A percentile compares a stretch with the other conserved stretches of the same genome.
These are phyloP conservation scores for Ceratocystis ficicola DNA, from an alignment of 2,329 filamentous ascomycete species.

Conservation along the genomic window DNA sequence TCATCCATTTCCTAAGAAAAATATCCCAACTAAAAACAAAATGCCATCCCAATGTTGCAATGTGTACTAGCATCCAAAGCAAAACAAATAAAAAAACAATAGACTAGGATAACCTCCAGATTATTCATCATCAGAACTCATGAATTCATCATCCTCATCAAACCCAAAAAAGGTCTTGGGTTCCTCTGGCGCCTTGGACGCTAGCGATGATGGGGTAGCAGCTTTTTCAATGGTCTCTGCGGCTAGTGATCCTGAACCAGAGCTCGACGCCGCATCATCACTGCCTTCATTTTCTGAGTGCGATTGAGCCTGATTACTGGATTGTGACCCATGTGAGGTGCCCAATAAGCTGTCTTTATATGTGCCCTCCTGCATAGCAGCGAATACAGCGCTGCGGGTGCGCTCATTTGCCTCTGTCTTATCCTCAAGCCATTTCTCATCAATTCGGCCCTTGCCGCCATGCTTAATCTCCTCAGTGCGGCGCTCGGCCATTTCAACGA, in stretches of 20 bases:
- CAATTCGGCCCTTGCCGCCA: slow-evolving; percentile 55
- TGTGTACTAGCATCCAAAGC: slow-evolving; percentile 3
- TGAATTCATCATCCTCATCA: slow-evolving; percentile 66
- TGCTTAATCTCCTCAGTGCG: slow-evolving; percentile 72
- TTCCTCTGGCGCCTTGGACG: slow-evolving; percentile 31
- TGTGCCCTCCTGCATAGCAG: slow-evolving; percentile 53
- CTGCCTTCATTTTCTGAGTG: slow-evolving; percentile 26
- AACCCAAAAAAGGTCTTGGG: slow-evolving; percentile 56
- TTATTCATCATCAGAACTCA: slow-evolving; percentile 47
- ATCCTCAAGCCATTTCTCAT: slow-evolving; percentile 89
- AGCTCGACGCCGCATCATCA: background rate
- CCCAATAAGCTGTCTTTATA: slow-evolving; percentile 49
- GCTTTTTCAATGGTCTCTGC: background rate
- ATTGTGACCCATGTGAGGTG: slow-evolving; percentile 40
- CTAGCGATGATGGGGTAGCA: slow-evolving; percentile 19
- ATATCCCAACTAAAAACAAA: background rate
- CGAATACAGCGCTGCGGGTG: slow-evolving; percentile 62
- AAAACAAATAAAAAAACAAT: slow-evolving; percentile 4
- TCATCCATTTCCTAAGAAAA: background rate
- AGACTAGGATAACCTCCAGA: background rate
- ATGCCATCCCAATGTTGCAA: background rate
- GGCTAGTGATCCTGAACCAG: slow-evolving; percentile 23
- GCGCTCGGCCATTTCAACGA: slow-evolving; percentile 72
- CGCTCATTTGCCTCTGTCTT: slow-evolving; percentile 83
- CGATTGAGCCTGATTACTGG: slow-evolving; percentile 27